Evolutionary conservation across 768 basidiomycete genomes (phyloP), one percentile per base, ranked within the genome.

Genomic region (Hortiboletus campestris): DNA sequence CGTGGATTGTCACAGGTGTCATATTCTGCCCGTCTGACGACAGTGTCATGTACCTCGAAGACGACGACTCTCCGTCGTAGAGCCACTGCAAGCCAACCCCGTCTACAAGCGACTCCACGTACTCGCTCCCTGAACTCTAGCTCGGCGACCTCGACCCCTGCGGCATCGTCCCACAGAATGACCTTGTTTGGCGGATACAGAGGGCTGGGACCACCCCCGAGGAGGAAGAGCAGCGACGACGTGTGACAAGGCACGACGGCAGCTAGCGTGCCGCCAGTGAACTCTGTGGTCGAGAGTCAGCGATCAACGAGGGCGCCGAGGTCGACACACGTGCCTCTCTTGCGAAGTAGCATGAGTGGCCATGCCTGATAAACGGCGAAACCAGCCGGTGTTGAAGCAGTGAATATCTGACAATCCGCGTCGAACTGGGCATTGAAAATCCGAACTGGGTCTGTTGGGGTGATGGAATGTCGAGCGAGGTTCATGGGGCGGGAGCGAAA

Each of bases 141-240:
- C 69, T 94, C 91, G 36, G 89, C 91, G 46, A 92, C 88, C 67
- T 94, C 89, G 57, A 76, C 75, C n/a, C 83, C 83, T 4, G 81
- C 73, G 4, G 79, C 80, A 72, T 92, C 92, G 71, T 95, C 89
- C 91, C 91, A 95, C 50, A 96, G 70, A 60, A 95, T 79, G 51
- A 94, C 89, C 75, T 96, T 95, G 74, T 95, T 95, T 29, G 88
- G 89, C 29, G 94, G 89, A 72, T 94, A 95, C 11, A 88, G 81
- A 31, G 93, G 93, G 69, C 89, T 93, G 51, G 85, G 81, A 38
- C 93, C 91, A 43, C 93, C 93, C 46, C 93, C 93, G 51, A 94
- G 78, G 45, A 95, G 84, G 71, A 94, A 93, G 46, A 94, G 77
- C 20, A 95, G 75, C 56, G 91, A 92, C 12, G 91, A 86, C 12